phyloP scores from a whole-genome alignment of 345 rosid genomes.

The Anacardium occidentale region DNA sequence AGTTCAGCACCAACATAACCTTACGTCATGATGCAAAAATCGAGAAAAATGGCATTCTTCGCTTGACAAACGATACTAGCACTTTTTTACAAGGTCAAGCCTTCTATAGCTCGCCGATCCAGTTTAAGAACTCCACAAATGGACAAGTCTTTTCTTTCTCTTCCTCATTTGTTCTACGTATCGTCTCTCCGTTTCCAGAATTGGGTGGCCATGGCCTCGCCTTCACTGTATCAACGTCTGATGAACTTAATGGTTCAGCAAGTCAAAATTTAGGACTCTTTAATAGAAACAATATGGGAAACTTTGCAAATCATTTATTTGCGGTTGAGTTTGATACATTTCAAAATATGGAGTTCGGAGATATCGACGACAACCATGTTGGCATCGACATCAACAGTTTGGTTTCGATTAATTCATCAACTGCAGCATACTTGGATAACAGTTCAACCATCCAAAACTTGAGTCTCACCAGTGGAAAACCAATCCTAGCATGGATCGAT shows the following conservation, averaged over 20 bases:
- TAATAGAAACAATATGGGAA: neutral
- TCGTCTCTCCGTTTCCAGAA: constrained; percentile 59
- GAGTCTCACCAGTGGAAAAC: constrained; percentile 36
- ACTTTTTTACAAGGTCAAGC: constrained; percentile 70
- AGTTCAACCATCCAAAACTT: constrained; percentile 21
- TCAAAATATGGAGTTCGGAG: constrained; percentile 35
- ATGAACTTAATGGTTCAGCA: constrained; percentile 13
- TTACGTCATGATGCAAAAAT: constrained; percentile 43
- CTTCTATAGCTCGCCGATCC: constrained; percentile 58
- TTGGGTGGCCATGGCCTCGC: no score
- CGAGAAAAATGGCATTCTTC: constrained; percentile 43
- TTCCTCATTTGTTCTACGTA: constrained; percentile 68
- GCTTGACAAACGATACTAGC: constrained; percentile 54
- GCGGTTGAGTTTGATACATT: constrained; percentile 31
- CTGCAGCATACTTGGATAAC: constrained; percentile 39
- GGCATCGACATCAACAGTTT: constrained; percentile 52
- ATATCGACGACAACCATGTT: constrained; percentile 50
- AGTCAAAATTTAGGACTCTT: constrained; percentile 23
- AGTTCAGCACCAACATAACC: constrained; percentile 35
- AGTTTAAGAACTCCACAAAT: constrained; percentile 48
- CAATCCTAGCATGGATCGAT: constrained; percentile 57
- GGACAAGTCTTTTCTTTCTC: constrained; percentile 67
- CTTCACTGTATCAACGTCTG: constrained; percentile 21
- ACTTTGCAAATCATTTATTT: constrained; percentile 27
- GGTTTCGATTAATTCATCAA: constrained; percentile 28